Evolutionary conservation across 768 basidiomycete species (phyloP).

Genomic region (Russula dissimulans): DNA sequence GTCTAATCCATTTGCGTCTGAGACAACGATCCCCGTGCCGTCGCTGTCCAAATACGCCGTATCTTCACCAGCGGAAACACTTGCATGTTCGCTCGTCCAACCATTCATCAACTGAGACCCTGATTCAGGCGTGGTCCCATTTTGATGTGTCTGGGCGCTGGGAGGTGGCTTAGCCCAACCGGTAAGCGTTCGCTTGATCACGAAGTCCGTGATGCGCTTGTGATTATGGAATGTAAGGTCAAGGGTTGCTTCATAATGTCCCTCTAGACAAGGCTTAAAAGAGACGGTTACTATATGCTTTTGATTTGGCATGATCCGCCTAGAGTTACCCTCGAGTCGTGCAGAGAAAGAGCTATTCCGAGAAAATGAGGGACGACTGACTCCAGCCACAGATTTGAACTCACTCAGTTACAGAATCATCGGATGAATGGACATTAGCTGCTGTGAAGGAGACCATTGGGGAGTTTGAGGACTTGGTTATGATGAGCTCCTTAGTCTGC

Average conservation of each 20-base stretch:
- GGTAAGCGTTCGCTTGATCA: neutral
- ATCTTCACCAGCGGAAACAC: neutral
- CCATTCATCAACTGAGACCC: neutral
- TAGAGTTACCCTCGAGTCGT: neutral
- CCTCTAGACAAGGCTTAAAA: slow-evolving; percentile 4
- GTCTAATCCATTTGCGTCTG: slow-evolving; percentile 31
- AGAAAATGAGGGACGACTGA: neutral
- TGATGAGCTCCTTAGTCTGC: neutral
- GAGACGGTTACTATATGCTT: neutral
- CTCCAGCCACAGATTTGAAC: neutral
- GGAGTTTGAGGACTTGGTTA: neutral
- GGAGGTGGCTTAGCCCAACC: neutral
- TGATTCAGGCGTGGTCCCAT: neutral
- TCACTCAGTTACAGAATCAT: neutral
- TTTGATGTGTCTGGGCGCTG: too few relatives aligned
- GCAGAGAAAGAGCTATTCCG: slow-evolving; percentile 2
- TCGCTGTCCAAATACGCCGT: slow-evolving; percentile 34
- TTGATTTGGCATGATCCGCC: neutral
- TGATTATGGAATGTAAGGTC: slow-evolving; percentile 3
- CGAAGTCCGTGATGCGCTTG: neutral
- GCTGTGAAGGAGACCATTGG: neutral
- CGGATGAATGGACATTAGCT: neutral
- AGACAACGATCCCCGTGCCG: slow-evolving; percentile 34
- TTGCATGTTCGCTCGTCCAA: neutral
- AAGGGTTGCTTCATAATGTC: slow-evolving; percentile 1